Base-by-base conservation (phyloP, 257 asterid genomes). In the Petunia axillaris region DNA sequence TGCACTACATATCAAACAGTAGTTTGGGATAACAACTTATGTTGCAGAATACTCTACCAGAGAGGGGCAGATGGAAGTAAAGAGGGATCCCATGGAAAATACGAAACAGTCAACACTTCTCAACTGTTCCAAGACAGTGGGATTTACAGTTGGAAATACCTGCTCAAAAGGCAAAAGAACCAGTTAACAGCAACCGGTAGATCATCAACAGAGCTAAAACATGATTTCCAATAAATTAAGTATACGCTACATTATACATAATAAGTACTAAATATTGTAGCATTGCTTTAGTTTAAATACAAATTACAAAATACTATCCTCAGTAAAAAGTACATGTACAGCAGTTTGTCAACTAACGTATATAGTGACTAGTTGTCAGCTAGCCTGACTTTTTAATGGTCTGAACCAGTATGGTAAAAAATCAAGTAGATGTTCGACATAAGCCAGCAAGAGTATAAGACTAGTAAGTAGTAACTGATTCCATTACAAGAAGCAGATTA, bases 51-150 rank as follows among this genome's bases (percentile, higher is more conserved):
- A 73, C 78, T 50, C 62, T 91, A 93, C 99, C 94, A 95, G 89
- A 81, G 99, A 95, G 52, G 99, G 99, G 84, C 99, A 93, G 77
- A 95, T 84, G 66, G 99, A 95, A 82, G 99, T 93, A 84, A 92
- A 95, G 43, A 95, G 95, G 36, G 98, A 93, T 50, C 99, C 99
- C 99, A 95, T 95, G 80, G 97, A 95, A 87, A 85, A 95, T 80
- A 95, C 65, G 76, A 95, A 88, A 90, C 98, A 90, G 86, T 95
- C 97, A 6, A 89, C 96, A 11, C 80, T 87, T 83, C 81, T 91
- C 89, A 95, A 84, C 85, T 90, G 90, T 63, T 92, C 99, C 59
- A 91, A 82, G 78, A 89, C 98, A 25, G 96, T 79, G 75, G 92
- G 93, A 82, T 95, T 93, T 55, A 87, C 92, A 79, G 86, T 80